Percentiles rank a stretch among this genome's conserved stretches.
phyloP scores from a whole-genome alignment of 2,329 filamentous ascomycete genomes.

The Zarea fungicola region DNA sequence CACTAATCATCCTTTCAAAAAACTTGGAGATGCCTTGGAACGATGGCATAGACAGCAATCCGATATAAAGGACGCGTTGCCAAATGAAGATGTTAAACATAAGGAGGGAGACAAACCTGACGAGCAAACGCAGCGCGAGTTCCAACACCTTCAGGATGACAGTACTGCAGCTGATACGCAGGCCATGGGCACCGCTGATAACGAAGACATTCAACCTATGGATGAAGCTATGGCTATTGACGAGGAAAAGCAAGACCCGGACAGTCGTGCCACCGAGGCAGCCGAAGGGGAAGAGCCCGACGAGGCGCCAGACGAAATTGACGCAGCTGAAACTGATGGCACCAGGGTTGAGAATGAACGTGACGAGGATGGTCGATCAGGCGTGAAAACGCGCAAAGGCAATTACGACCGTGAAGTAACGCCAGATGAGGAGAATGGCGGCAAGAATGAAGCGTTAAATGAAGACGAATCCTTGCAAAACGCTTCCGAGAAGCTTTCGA shows the following conservation, averaged over 20 bases:
- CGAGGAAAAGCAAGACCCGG: conserved; percentile 52
- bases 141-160: conserved; percentile 87
- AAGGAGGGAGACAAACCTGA: conserved; percentile 45
- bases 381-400: conserved; percentile 55
- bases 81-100: conserved; percentile 43
- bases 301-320: conserved; percentile 40
- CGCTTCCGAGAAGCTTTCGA: conserved; percentile 59
- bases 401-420: conserved; percentile 50
- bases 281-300: conserved; percentile 38
- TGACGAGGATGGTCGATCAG: conserved; percentile 51
- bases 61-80: conserved; percentile 62
- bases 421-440: conserved; percentile 36
- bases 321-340: conserved; percentile 28
- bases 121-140: conserved; percentile 77
- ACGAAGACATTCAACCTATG: conserved; percentile 80
- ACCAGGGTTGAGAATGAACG: conserved; percentile 37
- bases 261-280: conserved; percentile 48
- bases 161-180: conserved; percentile 79
- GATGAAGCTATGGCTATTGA: conserved; percentile 88
- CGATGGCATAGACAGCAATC: conserved; percentile 86
- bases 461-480: conserved; percentile 45
- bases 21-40: conserved; percentile 87
- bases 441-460: conserved; percentile 39
- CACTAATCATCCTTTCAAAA: conserved; percentile 74
- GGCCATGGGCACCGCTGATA: conserved; percentile 79